Percentiles rank a stretch among this genome's conserved stretches.
phyloP scores from a whole-genome alignment of 2,329 filamentous ascomycete species.

The Colletotrichum destructivum region DNA sequence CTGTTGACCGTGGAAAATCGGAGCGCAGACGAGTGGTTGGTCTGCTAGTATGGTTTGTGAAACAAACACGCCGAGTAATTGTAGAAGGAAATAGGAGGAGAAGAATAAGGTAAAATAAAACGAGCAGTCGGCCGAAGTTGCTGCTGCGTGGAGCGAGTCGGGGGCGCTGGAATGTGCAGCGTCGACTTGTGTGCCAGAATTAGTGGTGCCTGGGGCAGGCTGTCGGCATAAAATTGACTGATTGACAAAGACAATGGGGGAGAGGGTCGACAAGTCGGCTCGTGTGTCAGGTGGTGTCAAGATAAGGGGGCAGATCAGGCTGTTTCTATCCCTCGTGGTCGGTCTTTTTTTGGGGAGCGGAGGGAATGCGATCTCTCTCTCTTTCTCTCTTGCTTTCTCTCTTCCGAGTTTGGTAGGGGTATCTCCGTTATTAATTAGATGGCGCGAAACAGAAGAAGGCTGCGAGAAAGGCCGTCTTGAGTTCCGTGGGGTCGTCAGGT shows the following conservation, averaged over 20 bases:
- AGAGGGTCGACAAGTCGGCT: constrained; percentile 27
- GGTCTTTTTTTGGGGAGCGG: not conserved
- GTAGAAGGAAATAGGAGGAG: not conserved
- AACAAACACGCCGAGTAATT: constrained; percentile 20
- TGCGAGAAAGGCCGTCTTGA: not conserved
- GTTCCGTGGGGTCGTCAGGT: constrained; percentile 22
- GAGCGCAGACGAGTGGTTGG: constrained; percentile 30
- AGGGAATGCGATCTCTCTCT: not conserved
- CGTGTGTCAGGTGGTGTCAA: constrained; percentile 38
- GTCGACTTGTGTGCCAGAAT: constrained; percentile 25
- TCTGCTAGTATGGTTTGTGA: constrained; percentile 30
- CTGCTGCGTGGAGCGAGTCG: not conserved
- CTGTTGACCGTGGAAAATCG: constrained; percentile 35
- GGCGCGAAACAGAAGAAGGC: not conserved
- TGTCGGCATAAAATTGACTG: constrained; percentile 33
- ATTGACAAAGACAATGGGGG: constrained; percentile 33
- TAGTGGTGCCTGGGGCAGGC: constrained; percentile 30
- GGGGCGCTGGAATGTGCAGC: constrained; percentile 34
- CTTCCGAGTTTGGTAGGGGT: not conserved
- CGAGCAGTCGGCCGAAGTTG: not conserved
- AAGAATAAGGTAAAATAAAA: not conserved
- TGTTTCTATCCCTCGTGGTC: not conserved
- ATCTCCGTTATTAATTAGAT: constrained; percentile 33
- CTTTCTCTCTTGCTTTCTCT: not conserved
- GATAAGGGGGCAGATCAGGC: constrained; percentile 29